phyloP scores from a whole-genome alignment of 345 rosid species.

The Eucalyptus cloeziana region DNA sequence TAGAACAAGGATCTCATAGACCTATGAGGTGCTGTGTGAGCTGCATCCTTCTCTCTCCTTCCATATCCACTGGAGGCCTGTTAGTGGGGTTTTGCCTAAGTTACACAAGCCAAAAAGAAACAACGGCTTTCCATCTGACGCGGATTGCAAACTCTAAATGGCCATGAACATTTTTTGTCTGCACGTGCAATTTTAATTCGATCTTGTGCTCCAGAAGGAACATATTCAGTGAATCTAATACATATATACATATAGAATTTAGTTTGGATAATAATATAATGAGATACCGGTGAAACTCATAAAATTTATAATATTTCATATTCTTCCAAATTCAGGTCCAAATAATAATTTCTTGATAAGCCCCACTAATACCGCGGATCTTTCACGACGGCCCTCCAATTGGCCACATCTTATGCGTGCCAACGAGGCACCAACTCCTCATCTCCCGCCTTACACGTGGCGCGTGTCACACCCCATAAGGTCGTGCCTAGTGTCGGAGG shows the following conservation, averaged over 20 bases:
- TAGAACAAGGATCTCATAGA: background rate
- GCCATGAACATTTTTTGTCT: background rate
- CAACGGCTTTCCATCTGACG: background rate
- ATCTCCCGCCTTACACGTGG: background rate
- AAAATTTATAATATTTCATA: background rate
- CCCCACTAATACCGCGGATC: background rate
- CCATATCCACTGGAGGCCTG: background rate
- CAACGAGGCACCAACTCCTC: background rate
- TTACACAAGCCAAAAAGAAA: background rate
- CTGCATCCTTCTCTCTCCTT: background rate
- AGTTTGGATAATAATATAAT: background rate
- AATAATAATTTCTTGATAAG: background rate
- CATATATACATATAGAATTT: background rate
- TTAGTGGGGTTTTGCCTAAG: background rate
- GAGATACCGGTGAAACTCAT: background rate
- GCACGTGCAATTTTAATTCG: background rate
- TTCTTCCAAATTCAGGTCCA: background rate
- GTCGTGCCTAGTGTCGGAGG: background rate
- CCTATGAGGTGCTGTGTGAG: background rate
- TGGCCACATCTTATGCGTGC: constrained; percentile 6
- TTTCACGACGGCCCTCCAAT: background rate
- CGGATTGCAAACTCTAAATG: background rate
- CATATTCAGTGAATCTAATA: background rate
- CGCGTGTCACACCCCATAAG: constrained; percentile 1
- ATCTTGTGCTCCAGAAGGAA: background rate